phyloP scores from a whole-genome alignment of 148 eudicot species.

The Fagopyrum tataricum region DNA sequence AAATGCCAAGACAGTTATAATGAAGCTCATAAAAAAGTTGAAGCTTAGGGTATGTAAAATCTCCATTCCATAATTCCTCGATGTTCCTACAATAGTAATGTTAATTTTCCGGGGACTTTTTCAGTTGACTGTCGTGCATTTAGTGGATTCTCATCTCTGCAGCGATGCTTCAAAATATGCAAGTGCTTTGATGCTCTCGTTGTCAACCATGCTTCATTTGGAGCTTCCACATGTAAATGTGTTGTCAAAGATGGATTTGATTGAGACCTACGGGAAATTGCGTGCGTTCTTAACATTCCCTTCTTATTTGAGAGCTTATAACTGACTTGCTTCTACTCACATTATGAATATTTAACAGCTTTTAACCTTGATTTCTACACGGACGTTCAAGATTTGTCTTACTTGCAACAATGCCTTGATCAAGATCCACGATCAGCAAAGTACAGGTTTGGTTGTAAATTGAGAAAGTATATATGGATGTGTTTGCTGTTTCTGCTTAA shows the following conservation, averaged over 20 bases:
- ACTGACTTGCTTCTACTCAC: slow-evolving; percentile 3
- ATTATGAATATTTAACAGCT: slow-evolving; percentile 32
- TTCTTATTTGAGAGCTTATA: not conserved
- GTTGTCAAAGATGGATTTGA: slow-evolving; percentile 85
- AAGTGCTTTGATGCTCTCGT: slow-evolving; percentile 81
- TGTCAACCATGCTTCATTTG: slow-evolving; percentile 93
- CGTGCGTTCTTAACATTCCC: slow-evolving; percentile 30
- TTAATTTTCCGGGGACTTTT: slow-evolving; percentile 1
- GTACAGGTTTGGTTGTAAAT: slow-evolving; percentile 47
- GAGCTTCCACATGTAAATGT: slow-evolving; percentile 98
- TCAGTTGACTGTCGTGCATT: slow-evolving; percentile 92
- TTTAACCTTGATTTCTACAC: slow-evolving; percentile 95
- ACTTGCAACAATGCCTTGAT: slow-evolving; percentile 61
- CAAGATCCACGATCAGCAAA: slow-evolving; percentile 83
- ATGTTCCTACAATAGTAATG: not conserved
- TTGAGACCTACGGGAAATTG: slow-evolving; percentile 87
- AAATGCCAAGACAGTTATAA: slow-evolving; percentile 72
- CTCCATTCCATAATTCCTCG: no score
- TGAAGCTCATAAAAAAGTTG: slow-evolving; percentile 69
- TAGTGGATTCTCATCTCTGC: slow-evolving; percentile 88
- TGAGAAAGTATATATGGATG: not conserved
- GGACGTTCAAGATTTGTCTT: slow-evolving; percentile 80
- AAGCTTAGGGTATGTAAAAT: slow-evolving; percentile 63
- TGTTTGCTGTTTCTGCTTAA: no score
- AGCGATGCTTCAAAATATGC: slow-evolving; percentile 91